A percentile compares a stretch with the other conserved stretches of the same genome.
Conservation (phyloP, 208 protist species). For the Herpetomonas samuelpessoai region DNA sequence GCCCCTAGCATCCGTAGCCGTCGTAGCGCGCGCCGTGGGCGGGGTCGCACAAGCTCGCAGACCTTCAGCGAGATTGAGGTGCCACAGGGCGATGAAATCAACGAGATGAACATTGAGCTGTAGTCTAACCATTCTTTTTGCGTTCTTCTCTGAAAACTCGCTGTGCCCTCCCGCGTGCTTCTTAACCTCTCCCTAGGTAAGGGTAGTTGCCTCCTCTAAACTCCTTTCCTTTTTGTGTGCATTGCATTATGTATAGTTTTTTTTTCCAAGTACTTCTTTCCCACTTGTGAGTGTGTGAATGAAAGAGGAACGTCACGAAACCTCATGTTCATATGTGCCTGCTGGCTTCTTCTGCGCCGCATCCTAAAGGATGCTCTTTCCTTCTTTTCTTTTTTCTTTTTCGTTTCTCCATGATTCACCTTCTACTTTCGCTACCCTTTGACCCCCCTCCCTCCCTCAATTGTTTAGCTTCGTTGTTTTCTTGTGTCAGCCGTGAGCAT, state of each 20-base stretch:
- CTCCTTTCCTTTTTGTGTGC: slow-evolving; percentile 9
- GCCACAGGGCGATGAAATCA: slow-evolving; percentile 33
- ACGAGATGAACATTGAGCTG: slow-evolving; percentile 31
- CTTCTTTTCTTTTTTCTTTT: background rate
- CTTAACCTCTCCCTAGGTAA: background rate
- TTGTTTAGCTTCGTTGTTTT: too few relatives aligned
- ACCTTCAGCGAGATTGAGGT: slow-evolving; percentile 44
- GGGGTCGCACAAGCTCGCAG: slow-evolving; percentile 21
- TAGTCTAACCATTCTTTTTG: slow-evolving; percentile 13
- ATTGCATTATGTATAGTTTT: background rate
- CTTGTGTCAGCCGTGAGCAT: too few relatives aligned
- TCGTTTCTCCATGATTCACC: too few relatives aligned
- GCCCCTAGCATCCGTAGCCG: slow-evolving; percentile 24
- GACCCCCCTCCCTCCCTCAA: too few relatives aligned
- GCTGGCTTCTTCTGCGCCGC: background rate
- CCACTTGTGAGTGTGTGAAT: background rate
- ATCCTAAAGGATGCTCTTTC: background rate
- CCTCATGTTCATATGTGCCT: too few relatives aligned
- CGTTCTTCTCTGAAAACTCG: background rate
- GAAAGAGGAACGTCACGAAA: too few relatives aligned
- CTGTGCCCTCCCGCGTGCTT: background rate
- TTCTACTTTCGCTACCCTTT: too few relatives aligned
- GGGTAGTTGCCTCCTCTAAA: background rate
- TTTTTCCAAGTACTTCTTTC: background rate
- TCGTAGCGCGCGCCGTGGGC: slow-evolving; percentile 18